Base-by-base conservation (phyloP, 768 basidiomycete species). In the Strobilomyces confusus region DNA sequence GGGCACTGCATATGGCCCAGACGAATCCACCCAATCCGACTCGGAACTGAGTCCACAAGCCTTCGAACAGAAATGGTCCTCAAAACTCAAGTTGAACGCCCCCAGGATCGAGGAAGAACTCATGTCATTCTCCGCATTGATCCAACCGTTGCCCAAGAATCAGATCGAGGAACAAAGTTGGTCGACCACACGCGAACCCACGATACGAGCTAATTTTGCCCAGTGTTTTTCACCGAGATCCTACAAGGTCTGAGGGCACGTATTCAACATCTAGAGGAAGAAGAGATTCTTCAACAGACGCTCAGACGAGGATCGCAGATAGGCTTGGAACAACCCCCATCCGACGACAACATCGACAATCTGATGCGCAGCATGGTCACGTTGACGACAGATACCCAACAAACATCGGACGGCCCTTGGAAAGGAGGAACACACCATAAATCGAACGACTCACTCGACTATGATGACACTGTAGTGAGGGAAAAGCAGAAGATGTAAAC, bases 1-100 rank as follows among this genome's bases (percentile, higher is more conserved):
- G 45, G 77, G 73, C 34, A 78, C 77, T 38, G 68, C 73, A n/a
- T 78, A 78, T 30, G 75, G 72, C 8, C 66, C 66, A 15, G 78
- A 79, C 58, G 74, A 77, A 56, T 77, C 78, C n/a, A 61, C 59
- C 34, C 63, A 63, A n/a, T 71, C 70, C 4, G 77, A 79, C 51
- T 55, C 54, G n/a, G 70, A 69, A 53, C 63, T 78, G 36, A 63
- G 66, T 43, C 63, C 72, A 44, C 65, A 70, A 51, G 71, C 65
- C 4, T 76, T 79, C 52, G 68, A 66, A 37, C 56, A 63, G 45
- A 76, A 70, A 54, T 69, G 69, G 56, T 63, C 68, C 44, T 65
- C 66, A 23, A 59, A 61, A 45, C 63, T 77, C 40, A 67, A 67
- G 23, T 57, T 79, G 32, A 62, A 72, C 44, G 61, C 55, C 30